These are phyloP conservation scores for Inonotus obliquus DNA, from an alignment of 1,284 basidiomycete species.

Conservation along the genomic window DNA sequence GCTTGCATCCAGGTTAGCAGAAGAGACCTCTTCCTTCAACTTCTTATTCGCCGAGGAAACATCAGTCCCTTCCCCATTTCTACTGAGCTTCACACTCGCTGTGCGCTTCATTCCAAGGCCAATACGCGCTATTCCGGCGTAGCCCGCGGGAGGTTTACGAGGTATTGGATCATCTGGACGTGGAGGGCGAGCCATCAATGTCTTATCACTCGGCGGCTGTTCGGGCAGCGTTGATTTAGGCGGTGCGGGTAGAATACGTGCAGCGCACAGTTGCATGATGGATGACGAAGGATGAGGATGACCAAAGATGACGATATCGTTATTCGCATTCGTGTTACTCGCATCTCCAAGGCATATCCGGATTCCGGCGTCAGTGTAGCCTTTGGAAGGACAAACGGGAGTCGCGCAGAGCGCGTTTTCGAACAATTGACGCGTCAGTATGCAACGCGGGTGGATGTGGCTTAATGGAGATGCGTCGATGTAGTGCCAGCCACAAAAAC, in stretches of 20 bases:
- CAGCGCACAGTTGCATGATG: slow-evolving; percentile 48
- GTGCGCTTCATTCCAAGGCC: slow-evolving; percentile 20
- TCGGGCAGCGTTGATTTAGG: slow-evolving; percentile 27
- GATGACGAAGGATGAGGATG: slow-evolving; percentile 31
- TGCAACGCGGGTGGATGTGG: slow-evolving; percentile 65
- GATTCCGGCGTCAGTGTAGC: slow-evolving; percentile 47
- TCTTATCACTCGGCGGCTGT: slow-evolving; percentile 21
- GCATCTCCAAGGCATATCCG: slow-evolving; percentile 66
- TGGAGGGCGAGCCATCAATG: slow-evolving; percentile 39
- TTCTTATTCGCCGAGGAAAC: slow-evolving; percentile 13
- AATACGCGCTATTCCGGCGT: slow-evolving; percentile 29
- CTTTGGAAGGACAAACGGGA: slow-evolving; percentile 34
- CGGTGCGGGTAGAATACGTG: slow-evolving; percentile 46
- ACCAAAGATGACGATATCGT: slow-evolving; percentile 65
- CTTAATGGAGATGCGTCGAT: slow-evolving; percentile 32
- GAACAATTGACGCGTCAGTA: slow-evolving; percentile 59
- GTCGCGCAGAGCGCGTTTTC: slow-evolving; percentile 61
- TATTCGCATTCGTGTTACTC: slow-evolving; percentile 46
- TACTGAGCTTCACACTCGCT: slow-evolving; percentile 18
- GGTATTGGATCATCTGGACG: slow-evolving; percentile 76
- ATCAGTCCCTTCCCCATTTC: slow-evolving; percentile 22
- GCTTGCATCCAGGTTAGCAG: slow-evolving; percentile 23
- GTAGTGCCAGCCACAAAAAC: background rate
- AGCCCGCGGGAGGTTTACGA: slow-evolving; percentile 48
- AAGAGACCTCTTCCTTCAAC: slow-evolving; percentile 18